Evolutionary conservation across 2,329 filamentous ascomycete genomes (phyloP).

Genomic region (Akanthomyces dipterigenus): DNA sequence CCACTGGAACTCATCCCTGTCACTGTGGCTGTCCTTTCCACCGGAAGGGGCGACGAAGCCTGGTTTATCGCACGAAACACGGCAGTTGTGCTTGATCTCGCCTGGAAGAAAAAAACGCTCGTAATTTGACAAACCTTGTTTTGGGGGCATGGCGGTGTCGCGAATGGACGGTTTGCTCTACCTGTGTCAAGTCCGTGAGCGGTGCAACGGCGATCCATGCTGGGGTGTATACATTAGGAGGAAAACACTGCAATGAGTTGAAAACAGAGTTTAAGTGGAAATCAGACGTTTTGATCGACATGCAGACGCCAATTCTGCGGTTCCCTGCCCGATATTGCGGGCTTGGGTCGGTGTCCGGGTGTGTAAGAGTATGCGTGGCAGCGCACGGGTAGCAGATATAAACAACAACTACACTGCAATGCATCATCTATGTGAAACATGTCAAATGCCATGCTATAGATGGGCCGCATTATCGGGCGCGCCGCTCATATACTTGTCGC

Average conservation of each 20-base stretch:
- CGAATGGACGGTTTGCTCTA: not conserved
- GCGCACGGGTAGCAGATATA: not conserved
- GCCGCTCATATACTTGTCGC: not conserved
- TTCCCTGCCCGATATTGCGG: not conserved
- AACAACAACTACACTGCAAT: not conserved
- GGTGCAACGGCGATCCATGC: not conserved
- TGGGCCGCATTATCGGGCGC: not conserved
- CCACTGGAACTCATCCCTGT: not conserved
- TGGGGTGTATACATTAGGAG: not conserved
- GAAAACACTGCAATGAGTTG: not conserved
- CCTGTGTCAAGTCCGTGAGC: not conserved
- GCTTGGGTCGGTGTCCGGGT: no score
- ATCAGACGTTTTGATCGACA: constrained; percentile 2
- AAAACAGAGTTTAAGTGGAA: not conserved
- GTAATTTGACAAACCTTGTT: not conserved
- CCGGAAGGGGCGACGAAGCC: not conserved
- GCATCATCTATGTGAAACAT: not conserved
- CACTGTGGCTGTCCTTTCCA: not conserved
- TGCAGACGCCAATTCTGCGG: not conserved
- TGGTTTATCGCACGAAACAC: not conserved
- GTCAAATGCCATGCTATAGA: no score
- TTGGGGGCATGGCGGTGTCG: not conserved
- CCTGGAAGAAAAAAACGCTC: not conserved
- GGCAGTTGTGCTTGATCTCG: not conserved
- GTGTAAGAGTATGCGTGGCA: not conserved